These are phyloP conservation scores for Populus pruinosa DNA, from an alignment of 345 rosid species.

Conservation along the genomic window DNA sequence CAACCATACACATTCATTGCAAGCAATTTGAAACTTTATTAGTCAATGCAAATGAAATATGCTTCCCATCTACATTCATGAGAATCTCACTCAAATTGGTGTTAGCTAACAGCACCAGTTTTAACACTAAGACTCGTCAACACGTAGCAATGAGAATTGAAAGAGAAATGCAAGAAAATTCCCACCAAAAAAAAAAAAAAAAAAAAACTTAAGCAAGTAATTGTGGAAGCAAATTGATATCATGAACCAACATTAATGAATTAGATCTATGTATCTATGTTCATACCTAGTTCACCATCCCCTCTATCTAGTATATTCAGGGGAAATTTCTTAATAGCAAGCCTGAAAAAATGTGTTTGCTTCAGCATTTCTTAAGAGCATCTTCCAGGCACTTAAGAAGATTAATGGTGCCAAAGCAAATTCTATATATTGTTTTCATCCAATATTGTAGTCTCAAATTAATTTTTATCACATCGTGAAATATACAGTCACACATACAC, in stretches of 20 bases:
- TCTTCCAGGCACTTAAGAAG: not conserved
- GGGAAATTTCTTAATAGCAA: not conserved
- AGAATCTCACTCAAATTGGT: not conserved
- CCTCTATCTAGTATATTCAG: not conserved
- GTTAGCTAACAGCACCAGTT: not conserved
- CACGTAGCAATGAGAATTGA: not conserved
- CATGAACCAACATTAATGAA: not conserved
- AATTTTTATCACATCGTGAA: not conserved
- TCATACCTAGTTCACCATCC: not conserved
- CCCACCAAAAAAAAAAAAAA: not conserved
- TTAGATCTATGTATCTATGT: not conserved
- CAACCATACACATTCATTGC: not conserved
- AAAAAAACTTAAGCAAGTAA: not conserved
- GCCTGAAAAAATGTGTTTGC: not conserved
- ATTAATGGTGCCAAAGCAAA: not conserved
- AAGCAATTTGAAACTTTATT: not conserved
- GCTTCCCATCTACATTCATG: not conserved
- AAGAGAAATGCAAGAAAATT: not conserved
- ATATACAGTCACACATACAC: not conserved
- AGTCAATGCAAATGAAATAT: not conserved
- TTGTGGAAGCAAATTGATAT: not conserved
- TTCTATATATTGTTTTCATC: not conserved
- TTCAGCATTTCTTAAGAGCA: not conserved
- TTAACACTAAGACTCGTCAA: not conserved
- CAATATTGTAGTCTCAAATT: not conserved